phyloP scores from a whole-genome alignment of 2,329 filamentous ascomycete species.

The Sclerotinia nivalis region DNA sequence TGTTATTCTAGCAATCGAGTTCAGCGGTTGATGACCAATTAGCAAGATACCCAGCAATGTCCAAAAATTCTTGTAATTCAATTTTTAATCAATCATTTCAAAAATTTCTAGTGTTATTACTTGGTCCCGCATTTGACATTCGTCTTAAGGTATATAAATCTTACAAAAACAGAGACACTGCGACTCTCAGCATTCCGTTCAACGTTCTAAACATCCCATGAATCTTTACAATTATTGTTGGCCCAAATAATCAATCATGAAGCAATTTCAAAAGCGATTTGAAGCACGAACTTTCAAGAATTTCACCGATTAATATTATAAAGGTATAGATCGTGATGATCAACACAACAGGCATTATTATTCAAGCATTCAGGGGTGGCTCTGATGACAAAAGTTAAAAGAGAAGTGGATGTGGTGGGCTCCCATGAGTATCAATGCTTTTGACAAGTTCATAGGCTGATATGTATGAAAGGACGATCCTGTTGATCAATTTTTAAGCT shows the following conservation, averaged over 20 bases:
- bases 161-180: neutral
- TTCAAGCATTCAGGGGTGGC: neutral
- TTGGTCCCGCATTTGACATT: neutral
- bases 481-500: constrained; percentile 20
- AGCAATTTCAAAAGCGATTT: neutral
- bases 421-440: constrained; percentile 8
- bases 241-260: neutral
- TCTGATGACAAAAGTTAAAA: neutral
- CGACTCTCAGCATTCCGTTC: neutral
- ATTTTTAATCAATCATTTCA: neutral
- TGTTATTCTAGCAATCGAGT: neutral
- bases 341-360: constrained; percentile 3
- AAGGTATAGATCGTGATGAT: neutral
- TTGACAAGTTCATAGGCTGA: neutral
- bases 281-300: neutral
- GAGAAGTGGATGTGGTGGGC: neutral
- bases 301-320: neutral
- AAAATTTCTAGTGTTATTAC: neutral
- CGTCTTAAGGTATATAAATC: neutral
- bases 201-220: no score
- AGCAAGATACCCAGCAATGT: neutral
- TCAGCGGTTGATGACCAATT: neutral
- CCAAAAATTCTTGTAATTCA: neutral
- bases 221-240: neutral
- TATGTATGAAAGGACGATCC: constrained; percentile 8